Conservation (phyloP, 2,329 filamentous ascomycete genomes). For the Myriosclerotinia scirpicola region DNA sequence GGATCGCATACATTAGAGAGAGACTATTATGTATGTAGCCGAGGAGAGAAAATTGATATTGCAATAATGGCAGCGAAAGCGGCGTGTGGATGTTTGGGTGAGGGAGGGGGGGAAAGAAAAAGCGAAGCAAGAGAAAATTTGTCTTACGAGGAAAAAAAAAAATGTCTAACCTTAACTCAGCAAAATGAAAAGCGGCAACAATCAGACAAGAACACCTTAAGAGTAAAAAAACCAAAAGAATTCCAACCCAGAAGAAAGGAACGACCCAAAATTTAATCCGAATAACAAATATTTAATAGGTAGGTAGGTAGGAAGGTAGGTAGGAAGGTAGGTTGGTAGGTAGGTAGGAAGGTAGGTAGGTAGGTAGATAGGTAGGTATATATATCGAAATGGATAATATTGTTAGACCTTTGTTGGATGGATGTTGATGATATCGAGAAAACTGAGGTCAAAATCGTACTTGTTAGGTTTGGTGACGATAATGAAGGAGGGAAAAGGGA, state of each 20-base stretch:
- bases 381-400: too few species aligned
- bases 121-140: slow-evolving; percentile 20
- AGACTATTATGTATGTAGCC: slow-evolving; percentile 15
- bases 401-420: background rate
- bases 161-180: slow-evolving; percentile 12
- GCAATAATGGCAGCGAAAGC: slow-evolving; percentile 21
- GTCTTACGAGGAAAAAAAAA: slow-evolving; percentile 16
- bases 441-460: background rate
- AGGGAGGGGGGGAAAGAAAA: slow-evolving; percentile 12
- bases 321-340: too few species aligned
- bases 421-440: background rate
- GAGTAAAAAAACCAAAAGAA: background rate
- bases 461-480: slow-evolving; percentile 9
- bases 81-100: slow-evolving; percentile 12
- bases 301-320: too few species aligned
- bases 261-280: background rate
- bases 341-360: too few species aligned
- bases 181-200: slow-evolving; percentile 3
- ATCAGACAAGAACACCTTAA: background rate
- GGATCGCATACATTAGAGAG: slow-evolving; percentile 7
- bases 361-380: too few species aligned
- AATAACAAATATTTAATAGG: background rate
- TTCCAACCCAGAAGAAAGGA: background rate
- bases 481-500: background rate
- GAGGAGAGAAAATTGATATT: slow-evolving; percentile 22